Conservation (phyloP, 2,329 filamentous ascomycete genomes). For the Fusarium sp. region DNA sequence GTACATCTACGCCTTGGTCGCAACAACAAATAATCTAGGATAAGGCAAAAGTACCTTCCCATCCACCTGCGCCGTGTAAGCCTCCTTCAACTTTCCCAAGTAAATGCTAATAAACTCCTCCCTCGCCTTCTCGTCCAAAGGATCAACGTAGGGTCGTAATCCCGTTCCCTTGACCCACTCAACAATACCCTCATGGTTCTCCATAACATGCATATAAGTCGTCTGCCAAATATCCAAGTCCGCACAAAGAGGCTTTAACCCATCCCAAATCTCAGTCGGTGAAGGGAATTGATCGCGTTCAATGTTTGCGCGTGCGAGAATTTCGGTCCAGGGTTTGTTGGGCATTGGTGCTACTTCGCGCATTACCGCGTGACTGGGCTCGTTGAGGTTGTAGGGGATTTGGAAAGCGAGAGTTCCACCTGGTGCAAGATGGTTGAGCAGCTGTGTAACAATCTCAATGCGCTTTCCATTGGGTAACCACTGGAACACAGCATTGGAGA, state of each 20-base stretch:
- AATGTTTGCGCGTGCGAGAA: constrained; percentile 46
- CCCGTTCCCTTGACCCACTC: constrained; percentile 71
- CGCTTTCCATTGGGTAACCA: constrained; percentile 61
- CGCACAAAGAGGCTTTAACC: constrained; percentile 55
- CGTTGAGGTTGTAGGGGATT: constrained; percentile 59
- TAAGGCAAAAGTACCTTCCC: constrained; percentile 66
- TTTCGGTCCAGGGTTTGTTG: constrained; percentile 52
- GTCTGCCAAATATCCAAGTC: constrained; percentile 65
- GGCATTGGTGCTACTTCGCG: constrained; percentile 51
- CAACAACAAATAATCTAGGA: constrained; percentile 67
- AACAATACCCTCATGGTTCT: constrained; percentile 61
- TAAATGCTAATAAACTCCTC: constrained; percentile 61
- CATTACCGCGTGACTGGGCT: constrained; percentile 64
- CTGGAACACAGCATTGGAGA: constrained; percentile 69
- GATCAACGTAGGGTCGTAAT: constrained; percentile 64
- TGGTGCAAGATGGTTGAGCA: constrained; percentile 54
- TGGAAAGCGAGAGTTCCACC: constrained; percentile 67
- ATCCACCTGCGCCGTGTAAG: constrained; percentile 59
- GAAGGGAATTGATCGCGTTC: constrained; percentile 62
- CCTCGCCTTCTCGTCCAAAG: constrained; percentile 55
- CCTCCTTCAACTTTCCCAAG: constrained; percentile 53
- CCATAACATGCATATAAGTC: constrained; percentile 63
- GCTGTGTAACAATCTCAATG: constrained; percentile 56
- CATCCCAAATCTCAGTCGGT: constrained; percentile 60
- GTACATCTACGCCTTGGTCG: constrained; percentile 35